Evolutionary conservation across 129 eudicot genomes (phyloP), one percentile per base, ranked within the genome.

Genomic region (Sambucus nigra): DNA sequence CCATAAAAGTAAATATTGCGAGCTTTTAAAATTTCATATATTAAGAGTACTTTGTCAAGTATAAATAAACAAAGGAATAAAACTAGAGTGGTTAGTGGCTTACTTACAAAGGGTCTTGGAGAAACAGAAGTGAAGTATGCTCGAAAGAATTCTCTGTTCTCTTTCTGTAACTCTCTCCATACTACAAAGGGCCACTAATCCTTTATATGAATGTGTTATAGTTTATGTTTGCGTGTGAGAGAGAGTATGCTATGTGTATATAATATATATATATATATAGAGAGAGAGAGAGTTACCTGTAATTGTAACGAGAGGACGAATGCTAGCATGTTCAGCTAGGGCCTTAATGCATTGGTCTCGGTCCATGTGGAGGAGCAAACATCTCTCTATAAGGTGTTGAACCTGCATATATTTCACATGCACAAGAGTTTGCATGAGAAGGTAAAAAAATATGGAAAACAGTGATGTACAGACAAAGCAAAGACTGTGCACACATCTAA

Each of bases 341-440:
- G 80, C 93, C 65, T 71, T 51, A 10, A 79, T 71, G 63, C 95
- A 86, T 47, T 86, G 74, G 24, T 71, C 82, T 23, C 75, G 78
- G 22, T 64, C 70, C 95, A 86, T 78, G 27, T 67, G 79, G 62
- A 86, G 80, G 48, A 76, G 46, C 74, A 82, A 63, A 53, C 95
- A 86, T 73, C 81, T 82, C 74, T 86, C 93, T 69, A 82, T 86
- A 25, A 86, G 80, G 68, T 82, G 77, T 48, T 86, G 93, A 61
- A 86, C 95, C 93, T 82, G 66, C 25, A 61, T 26, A 1, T 1
- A 44, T 25, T 16, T 16, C 50, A 44, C n/a, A 24, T 24, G 0
- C 18, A 7, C 33, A 23, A 23, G 3, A 3, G n/a, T 15, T 1
- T 42, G 4, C 20, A 42, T 42, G 48, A 16, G 16, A 42, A 42